Base-by-base conservation (phyloP, 805 yeast species). In the Pichia insulana region DNA sequence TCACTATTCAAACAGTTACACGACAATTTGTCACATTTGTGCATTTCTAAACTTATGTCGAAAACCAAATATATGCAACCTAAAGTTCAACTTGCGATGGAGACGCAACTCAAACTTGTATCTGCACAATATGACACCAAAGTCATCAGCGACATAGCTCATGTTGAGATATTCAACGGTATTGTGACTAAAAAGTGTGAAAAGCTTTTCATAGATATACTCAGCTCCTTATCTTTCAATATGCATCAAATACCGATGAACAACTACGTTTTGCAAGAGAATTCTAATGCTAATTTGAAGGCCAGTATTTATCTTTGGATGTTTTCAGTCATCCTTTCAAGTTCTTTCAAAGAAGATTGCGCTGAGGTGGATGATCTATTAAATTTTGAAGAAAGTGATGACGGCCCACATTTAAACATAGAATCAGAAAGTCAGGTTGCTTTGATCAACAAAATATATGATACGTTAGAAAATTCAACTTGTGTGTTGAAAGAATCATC, bases 381-480 rank as follows among this genome's bases (percentile, higher is more conserved):
- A 7, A 31, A 38, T 4, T 45, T 45, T 47, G 68, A 57, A 16
- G 59, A 48, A 10, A 58, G 49, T 44, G 68, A 56, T 22, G 59
- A 47, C 3, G 56, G 47, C 15, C 50, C 49, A 1, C 42, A 34
- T 7, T 56, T 45, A 5, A 41, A 17, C 9, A 37, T 49, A 7
- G 46, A 36, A 22, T 32, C 32, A 11, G 36, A 25, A 8, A 43
- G 50, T 2, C 47, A 45, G 5, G 45, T 47, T 22, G 27, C 2
- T 5, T 8, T 22, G 8, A 22, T 8, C 8, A 22, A 8, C 25
- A 22, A 22, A 22, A 8, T 60, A 3, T 65, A 57, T 38, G 45
- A 49, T 2, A 36, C 67, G 1, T 42, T 71, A 16, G 71, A 68
- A 27, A 56, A 50, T 39, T 66, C 80, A 0, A 72, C 68, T 43